Conservation (phyloP, 2,329 filamentous ascomycete genomes). For the Beauveria brongniartii region DNA sequence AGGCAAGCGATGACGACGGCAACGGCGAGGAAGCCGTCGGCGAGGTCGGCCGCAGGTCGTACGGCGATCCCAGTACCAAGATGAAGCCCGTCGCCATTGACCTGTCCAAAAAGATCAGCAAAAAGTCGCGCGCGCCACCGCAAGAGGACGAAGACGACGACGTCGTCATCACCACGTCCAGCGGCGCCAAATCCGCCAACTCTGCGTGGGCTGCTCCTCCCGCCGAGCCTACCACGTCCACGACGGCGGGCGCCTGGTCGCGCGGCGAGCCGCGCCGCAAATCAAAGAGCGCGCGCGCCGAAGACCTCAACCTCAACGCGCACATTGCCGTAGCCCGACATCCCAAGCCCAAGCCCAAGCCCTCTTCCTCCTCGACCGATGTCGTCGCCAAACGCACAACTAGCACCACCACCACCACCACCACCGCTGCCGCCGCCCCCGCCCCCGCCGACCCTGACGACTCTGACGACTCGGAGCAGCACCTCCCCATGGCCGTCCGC, state of each 20-base stretch:
- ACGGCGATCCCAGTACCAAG: conserved; percentile 41
- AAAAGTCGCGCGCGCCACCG: conserved; percentile 21
- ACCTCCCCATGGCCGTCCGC: conserved; percentile 49
- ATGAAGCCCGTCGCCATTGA: conserved; percentile 24
- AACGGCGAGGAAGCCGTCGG: conserved; percentile 37
- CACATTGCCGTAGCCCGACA: conserved; percentile 20
- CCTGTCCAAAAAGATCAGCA: conserved; percentile 19
- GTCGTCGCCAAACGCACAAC: conserved; percentile 1
- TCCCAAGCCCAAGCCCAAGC: conserved; percentile 20
- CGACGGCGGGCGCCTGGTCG: conserved; percentile 35
- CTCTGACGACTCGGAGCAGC: conserved; percentile 36
- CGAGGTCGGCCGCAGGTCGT: conserved; percentile 62
- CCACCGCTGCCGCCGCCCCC: conserved; percentile 20
- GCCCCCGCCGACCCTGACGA: conserved; percentile 26
- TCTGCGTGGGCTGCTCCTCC: conserved; percentile 17
- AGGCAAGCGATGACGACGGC: conserved; percentile 29
- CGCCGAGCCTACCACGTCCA: conserved; percentile 18
- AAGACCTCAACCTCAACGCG: conserved; percentile 33
- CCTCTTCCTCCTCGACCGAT: conserved; percentile 14
- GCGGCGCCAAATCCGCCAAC: conserved; percentile 14
- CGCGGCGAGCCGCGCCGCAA: conserved; percentile 29
- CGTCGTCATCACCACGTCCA: conserved; percentile 19
- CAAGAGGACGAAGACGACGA: conserved; percentile 20
- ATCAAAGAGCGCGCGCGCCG: conserved; percentile 25
- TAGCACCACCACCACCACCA: conserved; percentile 17